phyloP scores from a whole-genome alignment of 352 stramenopile species.

The Phytophthora crassamura region DNA sequence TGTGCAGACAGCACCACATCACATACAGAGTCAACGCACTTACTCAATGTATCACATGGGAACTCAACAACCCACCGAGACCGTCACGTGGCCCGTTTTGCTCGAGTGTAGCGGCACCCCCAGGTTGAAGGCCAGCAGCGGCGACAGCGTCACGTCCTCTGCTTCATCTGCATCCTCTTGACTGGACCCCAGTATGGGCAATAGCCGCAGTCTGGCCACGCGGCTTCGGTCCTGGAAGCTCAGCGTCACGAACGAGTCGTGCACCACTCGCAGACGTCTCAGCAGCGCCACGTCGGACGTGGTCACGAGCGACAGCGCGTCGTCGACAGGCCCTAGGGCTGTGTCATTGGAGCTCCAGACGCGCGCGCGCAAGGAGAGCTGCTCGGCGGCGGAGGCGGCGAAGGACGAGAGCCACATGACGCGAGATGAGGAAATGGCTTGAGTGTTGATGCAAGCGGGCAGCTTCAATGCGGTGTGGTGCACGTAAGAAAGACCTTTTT shows the following conservation, averaged over 20 bases:
- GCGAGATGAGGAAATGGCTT: constrained; percentile 2
- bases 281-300: constrained; percentile 52
- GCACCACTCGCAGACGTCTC: constrained; percentile 50
- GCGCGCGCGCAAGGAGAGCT: constrained; percentile 30
- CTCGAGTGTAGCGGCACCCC: constrained; percentile 54
- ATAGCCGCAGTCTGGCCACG: constrained; percentile 43
- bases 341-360: constrained; percentile 37
- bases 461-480: constrained; percentile 16
- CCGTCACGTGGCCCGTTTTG: constrained; percentile 26
- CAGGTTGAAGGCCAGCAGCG: constrained; percentile 83
- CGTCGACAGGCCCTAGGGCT: not conserved
- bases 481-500: constrained; percentile 5
- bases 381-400: constrained; percentile 21
- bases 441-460: constrained; percentile 48
- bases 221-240: constrained; percentile 31
- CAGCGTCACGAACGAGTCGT: constrained; percentile 61
- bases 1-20: constrained; percentile 17
- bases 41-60: not conserved
- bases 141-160: constrained; percentile 55
- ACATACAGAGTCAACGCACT: not conserved
- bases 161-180: not conserved
- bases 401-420: constrained; percentile 72
- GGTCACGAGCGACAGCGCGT: constrained; percentile 44
- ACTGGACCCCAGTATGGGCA: constrained; percentile 18
- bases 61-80: constrained; percentile 31